Evolutionary conservation across 345 rosid species (phyloP), one percentile per base, ranked within the genome.

Genomic region (Cardamine chenopodiifolia): DNA sequence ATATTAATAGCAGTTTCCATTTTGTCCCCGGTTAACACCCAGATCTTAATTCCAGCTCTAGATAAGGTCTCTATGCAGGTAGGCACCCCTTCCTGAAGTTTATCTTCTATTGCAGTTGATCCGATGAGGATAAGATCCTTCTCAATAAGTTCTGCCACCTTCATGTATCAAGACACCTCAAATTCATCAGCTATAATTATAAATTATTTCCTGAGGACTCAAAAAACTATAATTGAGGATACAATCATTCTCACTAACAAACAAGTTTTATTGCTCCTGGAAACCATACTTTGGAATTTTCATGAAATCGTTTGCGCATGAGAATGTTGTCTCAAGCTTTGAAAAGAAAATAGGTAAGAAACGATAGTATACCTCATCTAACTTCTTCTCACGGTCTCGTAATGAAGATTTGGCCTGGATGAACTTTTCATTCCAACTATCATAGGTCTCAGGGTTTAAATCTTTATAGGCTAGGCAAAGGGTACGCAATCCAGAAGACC

Each of bases 51-150:
- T 80, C 99, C 99, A 81, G 99, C 99, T 84, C 83, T 90, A 42
- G 96, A 82, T 83, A 96, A 96, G 78, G 97, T 92, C 81, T 96
- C 93, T 73, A 96, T 96, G 80, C 99, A 96, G 79, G 68, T 73
- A 44, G 99, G 99, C 40, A 96, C 99, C 70, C 98, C 99, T 84
- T 96, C 99, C 79, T 96, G 99, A 82, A 96, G 99, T 77, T 96
- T 96, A 83, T 96, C 99, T 86, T 96, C 99, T 83, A 96, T 96
- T 26, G 99, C 99, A 75, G 99, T 96, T 75, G 84, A 77, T 45
- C 99, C 99, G 64, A 96, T 96, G 86, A 96, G 82, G 81, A 72
- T 70, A 68, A 96, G 96, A 73, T 96, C 90, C 82, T 92, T 90
- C 70, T 96, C 99, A 45, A 92, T 90, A 70, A 89, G 87, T 83